Evolutionary conservation across 1,284 basidiomycete species (phyloP), one percentile per base, ranked within the genome.

Genomic region (Ustilago crameri): DNA sequence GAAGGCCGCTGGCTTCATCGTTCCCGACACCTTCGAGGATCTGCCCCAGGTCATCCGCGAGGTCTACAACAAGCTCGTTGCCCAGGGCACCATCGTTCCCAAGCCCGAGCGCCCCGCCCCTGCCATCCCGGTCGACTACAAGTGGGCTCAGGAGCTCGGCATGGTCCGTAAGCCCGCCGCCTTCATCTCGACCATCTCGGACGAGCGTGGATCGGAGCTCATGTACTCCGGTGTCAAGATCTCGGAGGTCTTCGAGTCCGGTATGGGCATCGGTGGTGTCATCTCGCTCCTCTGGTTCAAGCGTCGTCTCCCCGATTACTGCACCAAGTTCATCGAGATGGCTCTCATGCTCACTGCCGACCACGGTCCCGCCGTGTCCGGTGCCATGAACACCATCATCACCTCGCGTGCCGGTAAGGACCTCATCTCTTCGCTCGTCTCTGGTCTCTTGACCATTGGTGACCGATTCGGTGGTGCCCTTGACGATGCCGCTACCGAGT

Each of bases 371-470:
- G 83, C 84, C 61, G 87, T 88, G 44, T 86, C 82, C 52, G 91
- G 95, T 86, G 95, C 95, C 30, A 98, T 98, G 95, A 98, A 96
- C 88, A 98, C 95, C 72, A 98, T 98, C 84, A 95, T 98, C 84
- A 95, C 95, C 26, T 91, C 94, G 45, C 95, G 95, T 87, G 95
- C 95, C 48, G 95, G 95, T 85, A 98, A 98, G 87, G 95, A 98
- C 85, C 86, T 98, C 77, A 95, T 98, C 84, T 97, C 94, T 23
- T 97, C 93, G 72, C 88, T 98, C 72, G 92, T 93, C 14, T 93
- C 95, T 63, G 95, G 95, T 88, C 89, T 98, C 65, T 88, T 98
- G 83, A 98, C 95, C 74, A 98, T 98, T 80, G 95, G 95, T 84
- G 93, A 92, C 86, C 92, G 94, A 76, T 98, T 98, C 86, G 95